These are phyloP conservation scores for Avena eriantha DNA, from an alignment of 176 grass and related monocot species.

Conservation along the genomic window DNA sequence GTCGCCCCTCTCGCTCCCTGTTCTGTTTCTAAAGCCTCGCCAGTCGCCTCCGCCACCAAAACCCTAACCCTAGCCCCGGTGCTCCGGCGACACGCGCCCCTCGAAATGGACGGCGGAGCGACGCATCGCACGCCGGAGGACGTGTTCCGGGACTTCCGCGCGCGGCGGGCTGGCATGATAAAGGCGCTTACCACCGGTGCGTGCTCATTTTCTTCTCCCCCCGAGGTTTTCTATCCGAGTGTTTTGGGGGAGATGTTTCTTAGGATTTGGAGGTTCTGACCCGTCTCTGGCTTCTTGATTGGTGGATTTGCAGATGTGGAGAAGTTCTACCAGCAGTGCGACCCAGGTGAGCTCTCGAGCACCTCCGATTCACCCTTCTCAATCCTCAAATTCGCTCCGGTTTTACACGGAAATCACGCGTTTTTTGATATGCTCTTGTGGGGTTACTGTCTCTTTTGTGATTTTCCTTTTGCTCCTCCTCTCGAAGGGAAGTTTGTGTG, in stretches of 20 bases:
- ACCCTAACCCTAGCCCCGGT: slow-evolving; percentile 65
- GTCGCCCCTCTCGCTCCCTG: background rate
- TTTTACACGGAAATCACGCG: background rate
- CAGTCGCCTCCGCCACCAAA: slow-evolving; percentile 22
- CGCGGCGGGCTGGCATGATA: slow-evolving; percentile 82
- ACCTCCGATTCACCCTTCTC: background rate
- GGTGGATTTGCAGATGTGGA: slow-evolving; percentile 73
- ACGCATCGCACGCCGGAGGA: slow-evolving; percentile 84
- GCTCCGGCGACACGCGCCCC: background rate
- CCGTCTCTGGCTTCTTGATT: slow-evolving; percentile 28
- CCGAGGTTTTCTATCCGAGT: background rate
- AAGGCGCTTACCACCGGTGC: slow-evolving; percentile 92
- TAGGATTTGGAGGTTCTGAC: background rate
- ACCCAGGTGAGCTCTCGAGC: slow-evolving; percentile 66
- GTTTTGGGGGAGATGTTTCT: background rate
- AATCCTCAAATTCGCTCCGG: background rate
- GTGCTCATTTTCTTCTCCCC: background rate
- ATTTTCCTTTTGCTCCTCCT: background rate
- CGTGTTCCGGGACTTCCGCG: slow-evolving; percentile 93
- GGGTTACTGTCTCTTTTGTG: background rate
- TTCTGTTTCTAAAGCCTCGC: slow-evolving; percentile 32
- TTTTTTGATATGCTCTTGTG: background rate
- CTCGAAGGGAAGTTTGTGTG: background rate
- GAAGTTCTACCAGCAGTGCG: slow-evolving; percentile 92
- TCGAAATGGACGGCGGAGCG: slow-evolving; percentile 52